These are phyloP conservation scores for Copromyces sp. DNA, from an alignment of 495 filamentous ascomycete species.

Conservation along the genomic window DNA sequence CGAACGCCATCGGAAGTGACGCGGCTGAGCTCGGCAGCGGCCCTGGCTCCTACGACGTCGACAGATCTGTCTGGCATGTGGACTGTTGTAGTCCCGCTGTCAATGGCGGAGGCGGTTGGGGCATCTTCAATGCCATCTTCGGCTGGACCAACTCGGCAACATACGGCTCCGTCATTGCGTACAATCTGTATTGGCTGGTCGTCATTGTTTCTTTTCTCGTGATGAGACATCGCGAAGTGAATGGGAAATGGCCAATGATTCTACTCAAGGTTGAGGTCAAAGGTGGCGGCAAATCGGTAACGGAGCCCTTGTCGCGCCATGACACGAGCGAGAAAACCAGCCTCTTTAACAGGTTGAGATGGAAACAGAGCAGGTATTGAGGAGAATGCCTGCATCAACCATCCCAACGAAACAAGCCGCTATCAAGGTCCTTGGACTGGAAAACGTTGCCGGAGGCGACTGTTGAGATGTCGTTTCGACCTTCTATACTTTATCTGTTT, in stretches of 20 bases:
- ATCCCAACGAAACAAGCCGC: neutral
- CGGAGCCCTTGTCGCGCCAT: neutral
- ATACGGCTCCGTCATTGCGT: slow-evolving; percentile 72
- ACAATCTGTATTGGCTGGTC: slow-evolving; percentile 78
- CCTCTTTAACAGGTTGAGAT: neutral
- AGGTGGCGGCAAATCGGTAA: neutral
- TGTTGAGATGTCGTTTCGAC: neutral
- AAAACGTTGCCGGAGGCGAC: neutral
- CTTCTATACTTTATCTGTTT: neutral
- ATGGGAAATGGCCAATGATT: slow-evolving; percentile 55
- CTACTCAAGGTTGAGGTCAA: slow-evolving; percentile 20
- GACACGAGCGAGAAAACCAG: neutral
- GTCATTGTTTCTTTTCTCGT: slow-evolving; percentile 50
- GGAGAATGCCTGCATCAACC: neutral
- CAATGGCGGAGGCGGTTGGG: slow-evolving; percentile 76
- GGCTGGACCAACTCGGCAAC: slow-evolving; percentile 89
- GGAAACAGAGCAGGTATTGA: neutral
- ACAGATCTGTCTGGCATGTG: slow-evolving; percentile 80
- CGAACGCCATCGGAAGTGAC: slow-evolving; percentile 58
- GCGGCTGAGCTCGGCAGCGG: slow-evolving; percentile 64
- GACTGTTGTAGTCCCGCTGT: slow-evolving; percentile 73
- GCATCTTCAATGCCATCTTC: slow-evolving; percentile 72
- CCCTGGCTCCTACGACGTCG: slow-evolving; percentile 81
- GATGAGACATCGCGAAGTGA: slow-evolving; percentile 59
- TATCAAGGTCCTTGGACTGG: neutral